A percentile compares a stretch with the other conserved stretches of the same genome.
Conservation (phyloP, 768 basidiomycete species). For the Ramaria sp. region DNA sequence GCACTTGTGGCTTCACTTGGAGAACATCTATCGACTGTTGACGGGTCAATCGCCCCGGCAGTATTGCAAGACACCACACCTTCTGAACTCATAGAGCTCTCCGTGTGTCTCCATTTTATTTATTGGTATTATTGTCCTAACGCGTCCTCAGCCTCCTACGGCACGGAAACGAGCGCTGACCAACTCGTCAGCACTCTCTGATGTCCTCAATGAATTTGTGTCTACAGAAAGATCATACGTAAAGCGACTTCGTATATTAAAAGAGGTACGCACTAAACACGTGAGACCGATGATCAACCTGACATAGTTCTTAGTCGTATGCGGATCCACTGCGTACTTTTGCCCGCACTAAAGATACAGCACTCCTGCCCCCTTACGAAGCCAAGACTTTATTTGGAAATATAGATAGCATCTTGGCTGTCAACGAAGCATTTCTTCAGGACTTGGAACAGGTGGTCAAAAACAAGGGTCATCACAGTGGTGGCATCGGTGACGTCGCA, state of each 20-base stretch:
- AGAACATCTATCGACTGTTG: slow-evolving; percentile 32
- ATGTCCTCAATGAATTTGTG: slow-evolving; percentile 78
- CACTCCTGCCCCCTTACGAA: slow-evolving; percentile 82
- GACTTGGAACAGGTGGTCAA: slow-evolving; percentile 74
- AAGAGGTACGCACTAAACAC: slow-evolving; percentile 31
- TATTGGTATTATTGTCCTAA: slow-evolving; percentile 9
- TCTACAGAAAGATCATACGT: slow-evolving; percentile 87
- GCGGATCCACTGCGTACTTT: slow-evolving; percentile 87
- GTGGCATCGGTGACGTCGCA: slow-evolving; percentile 75
- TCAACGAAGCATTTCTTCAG: slow-evolving; percentile 78
- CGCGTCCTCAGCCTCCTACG: background rate
- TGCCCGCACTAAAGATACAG: slow-evolving; percentile 71
- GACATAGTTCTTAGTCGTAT: slow-evolving; percentile 41
- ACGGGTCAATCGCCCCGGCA: slow-evolving; percentile 24
- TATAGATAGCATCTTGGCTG: slow-evolving; percentile 76
- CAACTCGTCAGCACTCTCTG: slow-evolving; percentile 52
- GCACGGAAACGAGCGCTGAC: slow-evolving; percentile 45
- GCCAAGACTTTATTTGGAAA: slow-evolving; percentile 93
- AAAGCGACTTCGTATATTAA: slow-evolving; percentile 68
- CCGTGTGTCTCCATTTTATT: slow-evolving; percentile 21
- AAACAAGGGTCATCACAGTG: slow-evolving; percentile 42
- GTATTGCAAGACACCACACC: slow-evolving; percentile 32
- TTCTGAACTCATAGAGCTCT: slow-evolving; percentile 9
- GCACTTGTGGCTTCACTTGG: slow-evolving; percentile 72
- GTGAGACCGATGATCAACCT: background rate